Percentiles rank a stretch among this genome's conserved stretches.
Evolutionary conservation across 331 rosid genomes (phyloP).

Genomic region (Rosa hybrid): DNA sequence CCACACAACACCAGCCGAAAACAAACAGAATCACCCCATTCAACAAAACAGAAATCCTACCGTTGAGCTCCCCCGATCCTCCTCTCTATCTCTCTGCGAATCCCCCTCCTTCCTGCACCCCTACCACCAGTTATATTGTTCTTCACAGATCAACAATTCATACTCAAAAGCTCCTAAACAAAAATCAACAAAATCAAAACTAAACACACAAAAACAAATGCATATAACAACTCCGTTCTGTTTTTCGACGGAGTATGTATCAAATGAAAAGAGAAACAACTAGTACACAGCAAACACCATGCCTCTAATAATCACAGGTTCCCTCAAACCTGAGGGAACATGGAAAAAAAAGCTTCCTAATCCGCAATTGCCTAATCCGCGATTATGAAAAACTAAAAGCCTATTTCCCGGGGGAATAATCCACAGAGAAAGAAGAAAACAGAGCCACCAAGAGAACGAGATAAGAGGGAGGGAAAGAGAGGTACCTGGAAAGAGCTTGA

Average conservation of each 20-base stretch:
- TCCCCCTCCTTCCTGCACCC: constrained; percentile 36
- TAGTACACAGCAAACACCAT: not conserved
- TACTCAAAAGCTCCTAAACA: constrained; percentile 30
- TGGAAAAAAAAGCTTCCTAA: not conserved
- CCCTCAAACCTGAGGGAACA: constrained; percentile 5
- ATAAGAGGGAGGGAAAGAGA: not conserved
- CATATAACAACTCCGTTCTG: not conserved
- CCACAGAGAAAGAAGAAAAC: not conserved
- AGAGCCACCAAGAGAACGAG: not conserved
- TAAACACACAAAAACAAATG: constrained; percentile 10
- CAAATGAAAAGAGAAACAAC: not conserved
- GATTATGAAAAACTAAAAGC: not conserved
- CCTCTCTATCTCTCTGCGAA: constrained; percentile 11
- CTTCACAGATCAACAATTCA: constrained; percentile 40
- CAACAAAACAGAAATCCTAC: not conserved
- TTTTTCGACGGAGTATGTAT: not conserved
- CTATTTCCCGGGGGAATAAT: constrained; percentile 11
- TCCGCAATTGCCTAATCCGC: not conserved
- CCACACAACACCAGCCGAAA: constrained; percentile 14
- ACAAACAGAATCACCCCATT: not conserved
- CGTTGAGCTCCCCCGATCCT: constrained; percentile 6
- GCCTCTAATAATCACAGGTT: not conserved
- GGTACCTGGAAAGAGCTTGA: constrained; percentile 44
- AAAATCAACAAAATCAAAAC: constrained; percentile 11
- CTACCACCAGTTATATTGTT: constrained; percentile 27